Evolutionary conservation across 768 basidiomycete genomes (phyloP), one percentile per base, ranked within the genome.

Genomic region (Kockovaella imperatae): DNA sequence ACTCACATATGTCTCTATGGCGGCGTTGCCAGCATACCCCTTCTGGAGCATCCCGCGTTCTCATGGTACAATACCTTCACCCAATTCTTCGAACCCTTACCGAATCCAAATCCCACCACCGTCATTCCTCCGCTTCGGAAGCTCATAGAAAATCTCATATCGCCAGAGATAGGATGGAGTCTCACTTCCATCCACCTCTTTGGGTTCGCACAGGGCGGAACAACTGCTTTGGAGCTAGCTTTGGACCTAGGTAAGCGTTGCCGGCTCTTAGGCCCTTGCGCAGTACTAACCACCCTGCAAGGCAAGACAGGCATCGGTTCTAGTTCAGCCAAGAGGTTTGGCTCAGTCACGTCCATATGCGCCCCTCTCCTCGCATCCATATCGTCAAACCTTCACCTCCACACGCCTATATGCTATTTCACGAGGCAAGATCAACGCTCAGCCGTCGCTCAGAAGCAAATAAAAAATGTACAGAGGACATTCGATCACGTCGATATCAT

Each of bases 181-280:
- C 32, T 53, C 1, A 39, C 52, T 1, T 46, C 58, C 24, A 63
- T 70, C 30, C 67, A 70, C 49, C 47, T 70, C 5, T 70, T 70
- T 48, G 69, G 69, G 17, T 70, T 60, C 59, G 69, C 60, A 36
- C 64, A 68, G 43, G 69, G 64, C 1, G 67, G 67, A 6, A 68
- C 58, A 4, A 57, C 59, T 30, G 64, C 47, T 0, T 50, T 68
- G 1, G 67, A 70, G 32, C 38, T 70, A 11, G 64, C 49, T 6
- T 49, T 60, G 23, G 45, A 43, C 25, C 15, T 67, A 1, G 57
- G 56, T 13, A 29, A 54, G 31, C 30, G 49, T 21, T 44, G 50
- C 3, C 26, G n/a, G n/a, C n/a, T n/a, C n/a, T n/a, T n/a, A n/a
- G n/a, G n/a, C n/a, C n/a, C n/a, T n/a, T n/a, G n/a, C n/a, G n/a